Evolutionary conservation across 371 early-diverging fungal genomes (phyloP).

Genomic region (Mucor plumbeus): DNA sequence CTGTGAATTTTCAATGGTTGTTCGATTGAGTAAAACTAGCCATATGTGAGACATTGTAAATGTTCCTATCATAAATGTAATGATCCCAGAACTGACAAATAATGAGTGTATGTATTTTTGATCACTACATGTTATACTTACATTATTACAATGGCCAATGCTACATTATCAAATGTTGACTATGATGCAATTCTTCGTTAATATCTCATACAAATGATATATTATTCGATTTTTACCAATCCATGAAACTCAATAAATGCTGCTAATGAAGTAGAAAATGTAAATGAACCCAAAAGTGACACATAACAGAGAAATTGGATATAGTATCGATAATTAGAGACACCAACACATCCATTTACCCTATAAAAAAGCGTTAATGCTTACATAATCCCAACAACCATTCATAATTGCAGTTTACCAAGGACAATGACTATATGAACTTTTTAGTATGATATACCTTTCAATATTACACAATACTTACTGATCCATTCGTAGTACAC

Average conservation of each 20-base stretch:
- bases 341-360: constrained; percentile 64
- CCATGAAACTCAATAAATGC: constrained; percentile 34
- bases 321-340: constrained; percentile 58
- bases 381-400: constrained; percentile 52
- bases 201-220: not conserved
- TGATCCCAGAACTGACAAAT: constrained; percentile 24
- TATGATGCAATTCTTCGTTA: not conserved
- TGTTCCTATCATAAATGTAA: constrained; percentile 40
- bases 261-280: constrained; percentile 40
- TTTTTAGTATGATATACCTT: not conserved
- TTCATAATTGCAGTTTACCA: constrained; percentile 33
- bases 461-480: constrained; percentile 30
- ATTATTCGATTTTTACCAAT: constrained; percentile 26
- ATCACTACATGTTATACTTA: constrained; percentile 19
- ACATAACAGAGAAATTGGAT: constrained; percentile 57
- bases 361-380: constrained; percentile 42
- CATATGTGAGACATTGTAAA: constrained; percentile 54
- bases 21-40: constrained; percentile 50
- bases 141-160: constrained; percentile 35
- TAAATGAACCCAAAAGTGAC: constrained; percentile 32
- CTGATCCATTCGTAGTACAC: constrained; percentile 70
- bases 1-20: constrained; percentile 55
- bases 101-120: not conserved
- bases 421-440: constrained; percentile 57
- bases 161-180: constrained; percentile 31